Evolutionary conservation across 495 filamentous ascomycete species (phyloP), one percentile per base, ranked within the genome.

Genomic region (Aspergillus cavernicola): DNA sequence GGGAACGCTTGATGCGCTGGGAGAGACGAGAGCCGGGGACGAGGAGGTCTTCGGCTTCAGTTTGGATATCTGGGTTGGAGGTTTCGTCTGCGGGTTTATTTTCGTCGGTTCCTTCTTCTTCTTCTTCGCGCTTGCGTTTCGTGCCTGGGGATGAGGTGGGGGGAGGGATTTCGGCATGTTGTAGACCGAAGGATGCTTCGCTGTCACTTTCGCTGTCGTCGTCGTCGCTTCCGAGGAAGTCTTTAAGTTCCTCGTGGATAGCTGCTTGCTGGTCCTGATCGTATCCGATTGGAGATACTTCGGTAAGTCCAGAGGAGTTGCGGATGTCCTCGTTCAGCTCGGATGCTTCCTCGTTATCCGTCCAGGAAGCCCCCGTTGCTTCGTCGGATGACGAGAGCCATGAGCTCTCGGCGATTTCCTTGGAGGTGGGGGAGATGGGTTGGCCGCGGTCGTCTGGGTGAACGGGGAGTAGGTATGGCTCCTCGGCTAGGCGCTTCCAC

Each of bases 401-500:
- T 12, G 70, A 63, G 23, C 62, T 69, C 12, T 74, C 73, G 6
- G 66, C 49, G 32, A 64, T 33, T 39, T 71, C 59, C 53, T 63
- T 61, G 43, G 71, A 66, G 12, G 57, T 53, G 18, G 71, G 62
- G 18, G 62, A 73, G 44, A 69, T 65, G 19, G 61, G 71, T 44
- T 74, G 68, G 23, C 67, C 71, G 5, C 82, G 75, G 56, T 85
- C 84, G 46, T 82, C 76, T 0, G 83, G 82, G 56, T 87, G 79
- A 29, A 88, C 72, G 10, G 78, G 65, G 26, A 90, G 66, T 11
- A 90, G 67, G 62, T 95, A 97, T 0, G 83, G 82, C 4, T 75
- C 76, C 65, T 96, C 92, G 23, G 88, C 81, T 16, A 89, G 71
- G 45, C 78, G 84, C 44, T 74, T 72, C 92, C 92, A 98, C 59